Conservation (phyloP, 257 asterid species). For the Ajuga chamaepitys region DNA sequence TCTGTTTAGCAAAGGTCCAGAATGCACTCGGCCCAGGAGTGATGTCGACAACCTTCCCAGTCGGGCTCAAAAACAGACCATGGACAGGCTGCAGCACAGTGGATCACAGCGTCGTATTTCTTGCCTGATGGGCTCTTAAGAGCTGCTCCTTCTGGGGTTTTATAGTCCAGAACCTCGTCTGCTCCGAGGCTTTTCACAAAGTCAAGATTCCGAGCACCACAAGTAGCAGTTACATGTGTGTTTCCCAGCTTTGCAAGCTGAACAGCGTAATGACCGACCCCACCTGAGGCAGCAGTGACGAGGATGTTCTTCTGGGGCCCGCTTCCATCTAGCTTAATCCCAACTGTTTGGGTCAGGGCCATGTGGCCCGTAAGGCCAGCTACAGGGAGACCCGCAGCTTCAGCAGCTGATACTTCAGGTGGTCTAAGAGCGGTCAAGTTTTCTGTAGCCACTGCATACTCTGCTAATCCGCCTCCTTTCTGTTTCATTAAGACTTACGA, state of each 20-base stretch:
- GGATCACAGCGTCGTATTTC: slow-evolving; percentile 54
- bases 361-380: slow-evolving; percentile 54
- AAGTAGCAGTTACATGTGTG: slow-evolving; percentile 55
- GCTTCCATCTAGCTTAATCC: slow-evolving; percentile 41
- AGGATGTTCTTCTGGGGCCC: slow-evolving; percentile 54
- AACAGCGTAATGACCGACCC: slow-evolving; percentile 64
- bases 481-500: slow-evolving; percentile 11
- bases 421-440: slow-evolving; percentile 40
- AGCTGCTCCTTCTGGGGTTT: slow-evolving; percentile 56
- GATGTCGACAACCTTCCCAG: slow-evolving; percentile 50
- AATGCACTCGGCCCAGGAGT: slow-evolving; percentile 43
- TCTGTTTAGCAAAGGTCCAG: slow-evolving; percentile 50
- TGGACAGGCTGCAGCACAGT: slow-evolving; percentile 39
- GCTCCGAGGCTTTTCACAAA: slow-evolving; percentile 58
- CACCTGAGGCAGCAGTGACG: slow-evolving; percentile 61
- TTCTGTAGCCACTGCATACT: slow-evolving; percentile 45
- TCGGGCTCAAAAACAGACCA: slow-evolving; percentile 60
- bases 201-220: slow-evolving; percentile 58
- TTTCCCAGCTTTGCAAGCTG: slow-evolving; percentile 71
- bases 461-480: slow-evolving; percentile 55
- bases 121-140: slow-evolving; percentile 63
- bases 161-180: slow-evolving; percentile 65
- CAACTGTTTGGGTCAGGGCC: slow-evolving; percentile 47
- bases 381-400: slow-evolving; percentile 47
- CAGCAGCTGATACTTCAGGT: slow-evolving; percentile 55